Conservation (phyloP, 495 filamentous ascomycete genomes). For the Podospora pseudopauciseta region DNA sequence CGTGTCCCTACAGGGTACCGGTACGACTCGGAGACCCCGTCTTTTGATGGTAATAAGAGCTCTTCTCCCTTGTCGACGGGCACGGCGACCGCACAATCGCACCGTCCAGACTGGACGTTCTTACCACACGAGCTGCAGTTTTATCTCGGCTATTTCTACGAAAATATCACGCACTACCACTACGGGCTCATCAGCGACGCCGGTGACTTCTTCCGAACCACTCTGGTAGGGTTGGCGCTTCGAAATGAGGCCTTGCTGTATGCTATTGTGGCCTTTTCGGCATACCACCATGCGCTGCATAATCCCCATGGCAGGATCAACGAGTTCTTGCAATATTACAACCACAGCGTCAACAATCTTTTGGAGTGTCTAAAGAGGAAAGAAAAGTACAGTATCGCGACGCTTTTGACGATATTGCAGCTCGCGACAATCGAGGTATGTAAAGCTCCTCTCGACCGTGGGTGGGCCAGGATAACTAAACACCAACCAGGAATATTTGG, state of each 20-base stretch:
- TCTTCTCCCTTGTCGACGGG: constrained; percentile 46
- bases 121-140: constrained; percentile 66
- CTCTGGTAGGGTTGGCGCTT: constrained; percentile 66
- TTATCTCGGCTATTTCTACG: constrained; percentile 73
- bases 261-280: constrained; percentile 85
- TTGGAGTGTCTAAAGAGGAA: constrained; percentile 65
- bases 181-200: constrained; percentile 70
- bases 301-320: constrained; percentile 66
- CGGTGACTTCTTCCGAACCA: constrained; percentile 67
- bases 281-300: constrained; percentile 75
- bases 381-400: constrained; percentile 68
- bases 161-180: constrained; percentile 72
- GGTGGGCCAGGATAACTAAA: background rate
- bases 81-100: constrained; percentile 29
- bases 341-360: constrained; percentile 74
- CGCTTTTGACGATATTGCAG: constrained; percentile 82
- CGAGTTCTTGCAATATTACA: constrained; percentile 86
- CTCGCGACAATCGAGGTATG: constrained; percentile 89
- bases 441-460: background rate
- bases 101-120: constrained; percentile 45
- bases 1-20: constrained; percentile 28
- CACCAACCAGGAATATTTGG: constrained; percentile 73
- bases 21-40: constrained; percentile 51
- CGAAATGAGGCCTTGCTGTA: constrained; percentile 80
- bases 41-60: constrained; percentile 46